These are phyloP conservation scores for Camelina laxa DNA, from an alignment of 345 rosid genomes.

Conservation along the genomic window DNA sequence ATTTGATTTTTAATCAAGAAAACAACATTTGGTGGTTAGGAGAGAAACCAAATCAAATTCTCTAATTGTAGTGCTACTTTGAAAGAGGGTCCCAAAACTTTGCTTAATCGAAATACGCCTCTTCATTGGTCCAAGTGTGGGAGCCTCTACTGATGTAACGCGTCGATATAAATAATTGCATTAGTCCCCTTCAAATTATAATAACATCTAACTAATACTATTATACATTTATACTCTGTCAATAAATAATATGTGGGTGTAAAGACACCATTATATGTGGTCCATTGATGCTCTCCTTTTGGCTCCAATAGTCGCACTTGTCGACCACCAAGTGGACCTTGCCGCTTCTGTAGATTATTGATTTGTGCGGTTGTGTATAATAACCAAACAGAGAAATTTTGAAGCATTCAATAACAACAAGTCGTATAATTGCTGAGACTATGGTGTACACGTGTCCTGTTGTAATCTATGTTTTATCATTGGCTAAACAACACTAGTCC, in stretches of 20 bases:
- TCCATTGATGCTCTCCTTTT: constrained; percentile 31
- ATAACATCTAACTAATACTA: background rate
- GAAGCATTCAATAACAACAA: constrained; percentile 14
- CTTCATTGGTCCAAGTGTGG: constrained; percentile 45
- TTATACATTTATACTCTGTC: background rate
- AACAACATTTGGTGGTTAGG: constrained; percentile 33
- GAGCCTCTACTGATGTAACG: constrained; percentile 35
- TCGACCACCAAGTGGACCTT: constrained; percentile 41
- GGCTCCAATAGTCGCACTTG: constrained; percentile 25
- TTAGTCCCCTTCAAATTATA: background rate
- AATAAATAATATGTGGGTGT: constrained; percentile 37
- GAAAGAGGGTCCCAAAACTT: constrained; percentile 21
- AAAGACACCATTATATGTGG: constrained; percentile 40
- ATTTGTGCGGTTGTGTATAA: constrained; percentile 33
- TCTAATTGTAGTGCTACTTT: constrained; percentile 29
- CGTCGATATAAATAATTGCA: constrained; percentile 23
- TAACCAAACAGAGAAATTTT: constrained; percentile 25
- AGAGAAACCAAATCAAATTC: constrained; percentile 43
- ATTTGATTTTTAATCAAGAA: background rate
- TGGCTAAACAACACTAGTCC: constrained; percentile 16
- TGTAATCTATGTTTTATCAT: background rate
- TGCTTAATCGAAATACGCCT: constrained; percentile 31
- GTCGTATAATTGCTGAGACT: constrained; percentile 15
- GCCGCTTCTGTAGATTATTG: background rate
- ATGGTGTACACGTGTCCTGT: constrained; percentile 18